Base-by-base conservation (phyloP, 2,329 filamentous ascomycete species). In the Aspergillus sp. region DNA sequence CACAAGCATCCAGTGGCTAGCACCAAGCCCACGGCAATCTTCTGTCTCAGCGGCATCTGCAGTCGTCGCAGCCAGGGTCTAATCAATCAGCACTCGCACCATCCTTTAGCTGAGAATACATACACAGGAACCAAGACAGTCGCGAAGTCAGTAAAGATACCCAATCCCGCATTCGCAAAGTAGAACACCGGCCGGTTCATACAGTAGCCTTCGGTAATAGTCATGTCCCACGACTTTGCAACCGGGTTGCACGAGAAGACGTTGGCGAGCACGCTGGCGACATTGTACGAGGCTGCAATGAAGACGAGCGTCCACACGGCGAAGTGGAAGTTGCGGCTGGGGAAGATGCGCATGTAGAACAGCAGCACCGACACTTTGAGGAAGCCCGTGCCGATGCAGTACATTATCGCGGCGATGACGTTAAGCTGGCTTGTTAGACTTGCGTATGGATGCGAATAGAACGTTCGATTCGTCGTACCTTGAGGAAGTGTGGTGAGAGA, bases 321-420 rank as follows among this genome's bases (percentile, higher is more conserved):
- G 5, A 61, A 39, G 25, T 67, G 66, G 49, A 71, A 67, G 33
- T 60, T 63, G 8, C 61, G 60, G 17, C 64, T 66, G 4, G 70
- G 70, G 51, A 70, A 71, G 45, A 73, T 68, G 49, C 66, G 67
- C 15, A 64, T 58, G 51, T 70, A 70, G 41, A 67, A 67, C 7
- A 72, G 31, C 14, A 73, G 64, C 23, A 73, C 69, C 8, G 70
- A 70, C 37, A 70, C 59, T 50, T 72, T 73, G 25, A 67, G 64
- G 50, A 70, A 68, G 5, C 68, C 70, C 12, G 68, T 69, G 6
- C 63, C 67, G 17, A 64, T 63, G 45, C 66, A 67, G 57, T 72
- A 72, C 23, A 71, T 44, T 9, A 71, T 68, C 9, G 66, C 66
- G n/a, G 68, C 65, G 19, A 67, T 56, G 3, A 72, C 49, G 52